A percentile compares a stretch with the other conserved stretches of the same genome.
These are phyloP conservation scores for Gymnopilus dilepis DNA, from an alignment of 768 basidiomycete genomes.

Conservation along the genomic window DNA sequence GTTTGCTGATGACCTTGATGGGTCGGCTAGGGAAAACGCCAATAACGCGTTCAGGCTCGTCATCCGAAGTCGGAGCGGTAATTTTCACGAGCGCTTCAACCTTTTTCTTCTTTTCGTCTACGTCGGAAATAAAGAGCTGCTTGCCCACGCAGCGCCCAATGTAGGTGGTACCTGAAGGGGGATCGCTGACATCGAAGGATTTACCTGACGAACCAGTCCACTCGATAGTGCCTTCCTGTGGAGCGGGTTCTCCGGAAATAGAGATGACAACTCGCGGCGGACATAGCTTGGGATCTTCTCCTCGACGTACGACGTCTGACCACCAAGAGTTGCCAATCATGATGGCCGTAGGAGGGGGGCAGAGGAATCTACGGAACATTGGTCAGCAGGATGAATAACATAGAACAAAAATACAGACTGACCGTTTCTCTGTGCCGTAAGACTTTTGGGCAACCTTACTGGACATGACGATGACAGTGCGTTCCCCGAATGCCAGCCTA, in stretches of 20 bases:
- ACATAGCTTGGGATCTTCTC: conserved; percentile 74
- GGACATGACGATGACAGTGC: conserved; percentile 96
- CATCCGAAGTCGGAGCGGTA: conserved; percentile 78
- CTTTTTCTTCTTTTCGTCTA: conserved; percentile 94
- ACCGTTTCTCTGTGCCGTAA: conserved; percentile 96
- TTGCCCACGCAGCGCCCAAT: conserved; percentile 94
- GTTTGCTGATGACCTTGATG: conserved; percentile 99
- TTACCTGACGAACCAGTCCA: conserved; percentile 90
- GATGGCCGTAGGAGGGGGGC: conserved; percentile 92
- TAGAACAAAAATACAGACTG: conserved; percentile 22
- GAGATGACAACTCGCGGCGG: conserved; percentile 87
- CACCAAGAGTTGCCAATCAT: conserved; percentile 97
- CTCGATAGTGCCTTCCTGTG: conserved; percentile 84
- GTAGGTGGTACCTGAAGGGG: conserved; percentile 84
- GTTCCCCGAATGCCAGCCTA: conserved; percentile 88
- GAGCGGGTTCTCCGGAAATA: conserved; percentile 88
- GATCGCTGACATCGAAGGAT: conserved; percentile 79
- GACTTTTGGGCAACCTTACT: conserved; percentile 97
- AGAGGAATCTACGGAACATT: conserved; percentile 69
- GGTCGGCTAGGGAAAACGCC: conserved; percentile 91
- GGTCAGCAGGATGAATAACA: conserved; percentile 12
- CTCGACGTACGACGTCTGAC: conserved; percentile 77
- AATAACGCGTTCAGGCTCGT: conserved; percentile 82
- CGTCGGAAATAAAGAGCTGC: conserved; percentile 93
- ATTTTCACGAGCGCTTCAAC: conserved; percentile 93